Conservation (phyloP, 352 stramenopile species). For the Phytopythium litorale region DNA sequence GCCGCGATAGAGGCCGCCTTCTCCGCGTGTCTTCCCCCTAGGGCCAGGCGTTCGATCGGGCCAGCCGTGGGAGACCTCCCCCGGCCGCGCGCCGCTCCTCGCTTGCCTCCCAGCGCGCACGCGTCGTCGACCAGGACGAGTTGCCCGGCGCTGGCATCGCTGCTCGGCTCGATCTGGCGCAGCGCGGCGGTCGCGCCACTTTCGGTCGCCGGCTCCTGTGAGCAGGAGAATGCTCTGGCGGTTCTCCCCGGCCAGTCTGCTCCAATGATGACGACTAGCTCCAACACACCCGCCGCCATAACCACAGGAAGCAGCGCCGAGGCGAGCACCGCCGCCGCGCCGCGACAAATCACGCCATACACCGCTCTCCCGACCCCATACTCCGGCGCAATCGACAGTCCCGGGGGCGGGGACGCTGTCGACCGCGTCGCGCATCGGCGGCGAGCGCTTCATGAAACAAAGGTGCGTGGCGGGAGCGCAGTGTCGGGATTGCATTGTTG, state of each 20-base stretch:
- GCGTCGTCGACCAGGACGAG: neutral
- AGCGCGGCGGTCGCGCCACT: constrained; percentile 7
- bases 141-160: constrained; percentile 6
- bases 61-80: constrained; percentile 6
- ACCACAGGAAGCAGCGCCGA: constrained; percentile 5
- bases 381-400: neutral
- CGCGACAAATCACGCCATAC: neutral
- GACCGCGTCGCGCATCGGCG: constrained; percentile 4
- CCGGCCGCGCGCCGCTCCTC: neutral
- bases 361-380: neutral
- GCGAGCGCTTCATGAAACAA: neutral
- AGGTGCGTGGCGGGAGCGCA: neutral
- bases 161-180: neutral
- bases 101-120: neutral
- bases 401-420: neutral
- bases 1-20: constrained; percentile 6
- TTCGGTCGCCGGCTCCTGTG: constrained; percentile 3
- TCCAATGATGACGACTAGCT: constrained; percentile 4
- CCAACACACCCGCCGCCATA: constrained; percentile 2
- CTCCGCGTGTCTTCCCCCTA: constrained; percentile 6
- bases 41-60: constrained; percentile 6
- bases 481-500: neutral
- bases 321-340: constrained; percentile 3
- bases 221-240: constrained; percentile 8
- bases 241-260: constrained; percentile 3